These are phyloP conservation scores for Neocucurbitaria cava DNA, from an alignment of 2,329 filamentous ascomycete species.

Conservation along the genomic window DNA sequence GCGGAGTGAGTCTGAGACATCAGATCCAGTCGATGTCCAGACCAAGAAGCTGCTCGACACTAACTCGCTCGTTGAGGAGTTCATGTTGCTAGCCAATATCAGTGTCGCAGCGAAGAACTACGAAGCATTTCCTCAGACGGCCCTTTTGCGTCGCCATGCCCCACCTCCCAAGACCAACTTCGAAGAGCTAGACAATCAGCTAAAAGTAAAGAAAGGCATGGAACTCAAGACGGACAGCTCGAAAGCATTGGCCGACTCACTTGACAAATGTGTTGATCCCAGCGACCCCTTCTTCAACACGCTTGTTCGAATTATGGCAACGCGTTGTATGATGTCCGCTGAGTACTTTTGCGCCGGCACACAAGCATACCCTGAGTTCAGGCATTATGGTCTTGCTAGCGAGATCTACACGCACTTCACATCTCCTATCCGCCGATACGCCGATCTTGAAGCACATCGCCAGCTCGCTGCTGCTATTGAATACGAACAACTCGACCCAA, in stretches of 20 bases:
- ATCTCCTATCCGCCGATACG: constrained; percentile 94
- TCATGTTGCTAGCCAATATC: constrained; percentile 98
- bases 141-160: constrained; percentile 88
- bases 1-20: constrained; percentile 92
- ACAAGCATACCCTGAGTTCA: constrained; percentile 91
- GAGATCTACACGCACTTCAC: constrained; percentile 99
- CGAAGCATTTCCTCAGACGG: constrained; percentile 91
- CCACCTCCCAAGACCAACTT: constrained; percentile 96
- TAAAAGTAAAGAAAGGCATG: constrained; percentile 83
- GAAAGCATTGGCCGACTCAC: constrained; percentile 88
- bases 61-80: constrained; percentile 97
- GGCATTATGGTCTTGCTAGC: constrained; percentile 93
- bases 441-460: constrained; percentile 92
- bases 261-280: constrained; percentile 82
- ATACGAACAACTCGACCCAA: constrained; percentile 85
- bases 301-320: constrained; percentile 94
- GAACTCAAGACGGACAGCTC: constrained; percentile 85
- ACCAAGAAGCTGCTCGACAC: constrained; percentile 94
- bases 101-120: constrained; percentile 91
- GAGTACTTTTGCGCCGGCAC: constrained; percentile 98
- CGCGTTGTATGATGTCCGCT: constrained; percentile 98
- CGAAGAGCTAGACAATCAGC: constrained; percentile 88
- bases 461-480: constrained; percentile 95
- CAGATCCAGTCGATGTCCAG: constrained; percentile 94
- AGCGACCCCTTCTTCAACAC: constrained; percentile 97